These are phyloP conservation scores for Stemphylium beticola DNA, from an alignment of 2,329 filamentous ascomycete species.

Conservation along the genomic window DNA sequence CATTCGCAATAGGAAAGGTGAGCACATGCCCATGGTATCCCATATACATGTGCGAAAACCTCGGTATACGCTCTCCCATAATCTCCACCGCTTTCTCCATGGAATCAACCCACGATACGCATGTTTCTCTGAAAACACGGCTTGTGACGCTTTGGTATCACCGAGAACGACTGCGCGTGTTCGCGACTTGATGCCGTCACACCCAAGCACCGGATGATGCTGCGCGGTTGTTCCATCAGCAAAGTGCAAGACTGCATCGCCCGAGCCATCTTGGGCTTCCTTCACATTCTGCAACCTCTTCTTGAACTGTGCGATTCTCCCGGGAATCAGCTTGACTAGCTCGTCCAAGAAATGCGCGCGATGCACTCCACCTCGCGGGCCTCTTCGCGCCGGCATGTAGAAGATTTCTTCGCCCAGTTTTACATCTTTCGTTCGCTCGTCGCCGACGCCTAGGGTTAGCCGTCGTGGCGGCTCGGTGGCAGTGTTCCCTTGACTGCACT, in stretches of 20 bases:
- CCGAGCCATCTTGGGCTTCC: constrained; percentile 30
- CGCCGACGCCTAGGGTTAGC: constrained; percentile 34
- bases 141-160: constrained; percentile 45
- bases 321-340: constrained; percentile 56
- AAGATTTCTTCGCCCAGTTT: constrained; percentile 29
- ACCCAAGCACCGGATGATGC: constrained; percentile 62
- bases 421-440: constrained; percentile 29
- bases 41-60: constrained; percentile 62
- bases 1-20: constrained; percentile 4
- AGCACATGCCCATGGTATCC: constrained; percentile 60
- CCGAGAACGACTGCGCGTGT: constrained; percentile 62
- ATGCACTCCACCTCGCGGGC: constrained; percentile 49
- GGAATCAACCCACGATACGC: constrained; percentile 67
- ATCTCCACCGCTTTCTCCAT: constrained; percentile 60
- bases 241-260: constrained; percentile 47
- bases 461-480: constrained; percentile 25
- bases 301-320: constrained; percentile 49
- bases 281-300: constrained; percentile 45
- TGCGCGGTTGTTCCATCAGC: constrained; percentile 53
- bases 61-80: constrained; percentile 57
- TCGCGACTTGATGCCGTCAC: constrained; percentile 68
- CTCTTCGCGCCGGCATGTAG: constrained; percentile 31
- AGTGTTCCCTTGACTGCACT: constrained; percentile 13
- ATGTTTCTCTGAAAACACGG: constrained; percentile 64
- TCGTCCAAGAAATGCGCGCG: constrained; percentile 59